Percentiles rank a stretch among this genome's conserved stretches.
These are phyloP conservation scores for Neobulgaria alba DNA, from an alignment of 2,329 filamentous ascomycete genomes.

Conservation along the genomic window DNA sequence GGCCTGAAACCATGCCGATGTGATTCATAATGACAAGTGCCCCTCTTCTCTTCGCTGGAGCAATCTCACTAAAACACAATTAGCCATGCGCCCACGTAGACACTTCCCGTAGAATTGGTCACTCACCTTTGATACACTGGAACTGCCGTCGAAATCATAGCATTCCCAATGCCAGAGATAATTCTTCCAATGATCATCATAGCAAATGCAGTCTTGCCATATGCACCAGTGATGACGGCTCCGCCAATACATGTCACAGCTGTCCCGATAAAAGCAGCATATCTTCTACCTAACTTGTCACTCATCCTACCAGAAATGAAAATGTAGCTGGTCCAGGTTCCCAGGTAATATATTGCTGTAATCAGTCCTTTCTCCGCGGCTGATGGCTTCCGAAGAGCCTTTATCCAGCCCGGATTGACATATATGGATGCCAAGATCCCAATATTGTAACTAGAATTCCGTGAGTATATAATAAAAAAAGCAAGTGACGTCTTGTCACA, in stretches of 20 bases:
- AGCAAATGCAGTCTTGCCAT: slow-evolving; percentile 33
- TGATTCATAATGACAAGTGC: slow-evolving; percentile 52
- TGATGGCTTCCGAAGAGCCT: slow-evolving; percentile 36
- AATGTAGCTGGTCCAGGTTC: slow-evolving; percentile 46
- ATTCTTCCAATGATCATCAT: slow-evolving; percentile 44
- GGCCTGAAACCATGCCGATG: slow-evolving; percentile 46
- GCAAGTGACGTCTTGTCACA: neutral
- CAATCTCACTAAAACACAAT: slow-evolving; percentile 37
- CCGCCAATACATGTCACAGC: slow-evolving; percentile 40
- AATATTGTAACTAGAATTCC: slow-evolving; percentile 43
- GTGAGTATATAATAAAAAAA: slow-evolving; percentile 3
- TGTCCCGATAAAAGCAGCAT: slow-evolving; percentile 41
- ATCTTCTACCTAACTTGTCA: slow-evolving; percentile 43
- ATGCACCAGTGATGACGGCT: slow-evolving; percentile 38
- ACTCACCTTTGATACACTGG: slow-evolving; percentile 47
- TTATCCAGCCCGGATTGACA: slow-evolving; percentile 45
- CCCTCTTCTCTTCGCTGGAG: slow-evolving; percentile 44
- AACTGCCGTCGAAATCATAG: slow-evolving; percentile 46
- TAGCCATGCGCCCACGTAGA: neutral
- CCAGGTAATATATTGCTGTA: slow-evolving; percentile 49
- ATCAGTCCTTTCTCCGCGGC: slow-evolving; percentile 42
- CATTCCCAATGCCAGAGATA: slow-evolving; percentile 44
- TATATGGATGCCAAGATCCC: slow-evolving; percentile 48
- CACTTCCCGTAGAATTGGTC: too few species aligned
- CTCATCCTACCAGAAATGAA: slow-evolving; percentile 43